A percentile compares a stretch with the other conserved stretches of the same genome.
Evolutionary conservation across 2,329 filamentous ascomycete genomes (phyloP).

Genomic region (Diaporthe sp.): DNA sequence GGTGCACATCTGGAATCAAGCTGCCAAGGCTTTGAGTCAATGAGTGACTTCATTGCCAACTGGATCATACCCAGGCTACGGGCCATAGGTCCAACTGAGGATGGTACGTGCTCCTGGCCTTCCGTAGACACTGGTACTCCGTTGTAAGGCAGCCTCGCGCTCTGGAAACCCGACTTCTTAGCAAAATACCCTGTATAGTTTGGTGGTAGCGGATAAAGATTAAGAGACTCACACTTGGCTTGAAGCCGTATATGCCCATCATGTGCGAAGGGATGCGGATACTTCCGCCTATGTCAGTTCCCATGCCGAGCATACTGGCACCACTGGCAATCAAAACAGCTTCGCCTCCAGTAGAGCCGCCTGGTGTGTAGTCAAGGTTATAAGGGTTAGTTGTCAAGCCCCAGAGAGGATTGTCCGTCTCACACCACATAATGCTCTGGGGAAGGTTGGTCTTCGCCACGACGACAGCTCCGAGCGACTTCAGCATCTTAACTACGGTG

Average conservation of each 20-base stretch:
- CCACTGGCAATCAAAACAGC: conserved; percentile 55
- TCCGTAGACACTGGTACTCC: conserved; percentile 73
- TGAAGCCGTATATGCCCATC: conserved; percentile 64
- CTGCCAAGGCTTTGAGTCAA: conserved; percentile 65
- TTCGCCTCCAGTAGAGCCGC: conserved; percentile 59
- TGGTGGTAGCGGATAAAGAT: too few relatives aligned
- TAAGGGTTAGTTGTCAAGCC: conserved; percentile 63
- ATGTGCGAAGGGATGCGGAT: conserved; percentile 63
- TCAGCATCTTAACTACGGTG: conserved; percentile 64
- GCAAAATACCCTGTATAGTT: not conserved
- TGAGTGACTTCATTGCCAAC: conserved; percentile 62
- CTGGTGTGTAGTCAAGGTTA: conserved; percentile 55
- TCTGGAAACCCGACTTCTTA: conserved; percentile 54
- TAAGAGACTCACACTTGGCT: conserved; percentile 60
- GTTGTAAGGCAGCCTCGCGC: conserved; percentile 68
- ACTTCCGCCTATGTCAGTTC: conserved; percentile 67
- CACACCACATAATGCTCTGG: conserved; percentile 67
- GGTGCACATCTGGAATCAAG: conserved; percentile 67
- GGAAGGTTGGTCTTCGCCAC: conserved; percentile 64
- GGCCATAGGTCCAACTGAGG: conserved; percentile 72
- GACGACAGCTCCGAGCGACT: conserved; percentile 64
- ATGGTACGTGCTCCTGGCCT: conserved; percentile 75
- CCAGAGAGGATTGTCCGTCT: conserved; percentile 67
- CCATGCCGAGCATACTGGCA: conserved; percentile 61
- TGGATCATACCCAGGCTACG: conserved; percentile 65